Percentiles rank a stretch among this genome's conserved stretches.
phyloP scores from a whole-genome alignment of 2,329 filamentous ascomycete genomes.

The Apiospora marii region DNA sequence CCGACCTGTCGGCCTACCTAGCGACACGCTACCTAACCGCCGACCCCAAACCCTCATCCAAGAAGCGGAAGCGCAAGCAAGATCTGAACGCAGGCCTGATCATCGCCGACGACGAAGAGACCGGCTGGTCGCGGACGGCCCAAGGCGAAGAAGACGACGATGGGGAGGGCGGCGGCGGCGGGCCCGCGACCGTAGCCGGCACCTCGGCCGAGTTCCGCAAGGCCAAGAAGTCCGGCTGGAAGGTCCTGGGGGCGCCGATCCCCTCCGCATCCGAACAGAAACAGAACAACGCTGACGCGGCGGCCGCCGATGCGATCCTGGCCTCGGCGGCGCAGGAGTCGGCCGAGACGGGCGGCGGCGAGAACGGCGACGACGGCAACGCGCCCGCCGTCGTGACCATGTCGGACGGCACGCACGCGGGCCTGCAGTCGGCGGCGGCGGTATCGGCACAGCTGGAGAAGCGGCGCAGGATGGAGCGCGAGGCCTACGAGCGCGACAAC shows the following conservation, averaged over 20 bases:
- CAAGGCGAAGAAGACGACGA: conserved; percentile 59
- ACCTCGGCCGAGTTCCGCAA: conserved; percentile 72
- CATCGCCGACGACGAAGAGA: conserved; percentile 70
- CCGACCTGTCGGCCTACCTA: conserved; percentile 81
- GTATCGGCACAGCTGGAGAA: conserved; percentile 74
- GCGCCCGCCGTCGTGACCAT: conserved; percentile 64
- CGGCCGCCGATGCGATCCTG: conserved; percentile 81
- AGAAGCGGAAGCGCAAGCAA: conserved; percentile 64
- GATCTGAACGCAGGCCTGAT: conserved; percentile 59
- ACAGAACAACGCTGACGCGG: conserved; percentile 53
- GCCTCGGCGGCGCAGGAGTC: conserved; percentile 74
- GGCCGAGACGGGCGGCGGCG: conserved; percentile 55
- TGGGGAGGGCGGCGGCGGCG: conserved; percentile 66
- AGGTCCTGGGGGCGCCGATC: conserved; percentile 63
- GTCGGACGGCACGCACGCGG: conserved; percentile 87
- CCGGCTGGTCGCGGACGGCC: conserved; percentile 57
- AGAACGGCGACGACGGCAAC: conserved; percentile 57
- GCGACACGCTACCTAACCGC: conserved; percentile 85
- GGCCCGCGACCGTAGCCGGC: conserved; percentile 56
- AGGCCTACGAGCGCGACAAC: conserved; percentile 53
- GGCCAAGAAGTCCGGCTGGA: conserved; percentile 83
- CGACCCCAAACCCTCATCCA: conserved; percentile 59
- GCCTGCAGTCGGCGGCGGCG: conserved; percentile 83
- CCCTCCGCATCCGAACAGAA: conserved; percentile 31
- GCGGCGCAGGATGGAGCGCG: conserved; percentile 71